Evolutionary conservation across 768 basidiomycete species (phyloP).

Genomic region (Boletus edulis): DNA sequence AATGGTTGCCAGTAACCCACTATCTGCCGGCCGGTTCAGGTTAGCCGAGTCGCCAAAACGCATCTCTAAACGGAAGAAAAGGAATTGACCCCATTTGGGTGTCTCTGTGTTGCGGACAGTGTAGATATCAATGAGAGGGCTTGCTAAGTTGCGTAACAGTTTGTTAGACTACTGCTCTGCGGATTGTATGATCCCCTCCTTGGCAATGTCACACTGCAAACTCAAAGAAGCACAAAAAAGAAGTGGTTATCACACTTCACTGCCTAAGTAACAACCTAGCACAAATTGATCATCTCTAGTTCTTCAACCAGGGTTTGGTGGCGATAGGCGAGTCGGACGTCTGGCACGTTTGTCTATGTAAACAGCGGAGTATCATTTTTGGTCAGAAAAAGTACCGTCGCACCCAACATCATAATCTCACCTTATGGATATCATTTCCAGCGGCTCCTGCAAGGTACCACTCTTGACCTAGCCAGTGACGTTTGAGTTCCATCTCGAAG

Average conservation of each 20-base stretch:
- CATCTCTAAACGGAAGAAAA: too few species aligned
- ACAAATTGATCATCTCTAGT: conserved; percentile 59
- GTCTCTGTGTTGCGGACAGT: too few species aligned
- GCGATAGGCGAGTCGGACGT: conserved; percentile 87
- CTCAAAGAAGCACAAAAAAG: not conserved
- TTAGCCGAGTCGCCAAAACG: too few species aligned
- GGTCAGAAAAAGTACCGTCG: not conserved
- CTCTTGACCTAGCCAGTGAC: conserved; percentile 88
- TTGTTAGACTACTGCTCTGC: too few species aligned
- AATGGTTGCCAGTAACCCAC: too few species aligned
- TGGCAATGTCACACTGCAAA: not conserved
- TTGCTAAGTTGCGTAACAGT: too few species aligned
- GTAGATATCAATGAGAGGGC: too few species aligned
- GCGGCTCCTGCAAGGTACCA: conserved; percentile 93
- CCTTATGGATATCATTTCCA: conserved; percentile 97
- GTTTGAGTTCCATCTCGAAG: conserved; percentile 98
- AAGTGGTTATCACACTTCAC: not conserved
- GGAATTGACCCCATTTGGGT: too few species aligned
- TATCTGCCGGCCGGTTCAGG: too few species aligned
- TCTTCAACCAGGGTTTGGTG: conserved; percentile 88
- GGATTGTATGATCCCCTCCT: too few species aligned
- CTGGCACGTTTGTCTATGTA: conserved; percentile 91
- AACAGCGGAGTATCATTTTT: not conserved
- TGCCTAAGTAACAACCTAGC: conserved; percentile 1
- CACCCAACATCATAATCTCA: conserved; percentile 26